Base-by-base conservation (phyloP, 495 filamentous ascomycete species). In the Recurvomyces mirabilis region DNA sequence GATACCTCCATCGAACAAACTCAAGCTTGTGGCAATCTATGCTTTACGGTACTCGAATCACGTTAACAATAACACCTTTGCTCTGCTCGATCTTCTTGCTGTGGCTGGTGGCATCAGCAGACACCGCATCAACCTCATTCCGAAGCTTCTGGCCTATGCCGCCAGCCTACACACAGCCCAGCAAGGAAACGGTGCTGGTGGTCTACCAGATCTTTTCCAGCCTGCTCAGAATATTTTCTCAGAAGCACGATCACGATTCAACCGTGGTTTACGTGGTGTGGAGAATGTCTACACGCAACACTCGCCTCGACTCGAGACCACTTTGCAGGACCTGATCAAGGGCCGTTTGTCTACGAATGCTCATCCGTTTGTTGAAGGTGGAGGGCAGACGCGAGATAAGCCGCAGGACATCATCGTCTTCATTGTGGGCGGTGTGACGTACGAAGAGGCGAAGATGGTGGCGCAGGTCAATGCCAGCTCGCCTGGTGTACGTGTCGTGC, bases 281-380 rank as follows among this genome's bases (percentile, higher is more conserved):
- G 91, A 98, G 60, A 98, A 98, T 53, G 91, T 98, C 17, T 98
- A 96, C 61, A 98, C 91, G 0, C 93, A 96, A 61, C 91, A 98
- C 62, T 91, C 87, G 1, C 88, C 91, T 0, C 71, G 84, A 33
- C 60, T 98, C 34, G 87, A 94, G 61, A 73, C 75, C 9, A 94
- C 86, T 1, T 65, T 98, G 9, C 86, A 93, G 56, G 87, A 91
- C 52, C 67, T 96, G 13, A 86, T 95, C 65, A 94, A 93, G 55
- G 91, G 89, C 10, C 75, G 83, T 43, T 64, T 98, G 37, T 78
- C 77, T 49, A 83, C 89, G 54, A 71, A 83, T 40, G 78, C 86
- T 39, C 94, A 94, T 54, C 91, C 91, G 0, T 96, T 94, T 60
- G 71, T 95, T 0, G 91, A 96, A 44, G 86, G 85, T 14, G 87